Base-by-base conservation (phyloP, 768 basidiomycete genomes). In the Boletus patriciae region DNA sequence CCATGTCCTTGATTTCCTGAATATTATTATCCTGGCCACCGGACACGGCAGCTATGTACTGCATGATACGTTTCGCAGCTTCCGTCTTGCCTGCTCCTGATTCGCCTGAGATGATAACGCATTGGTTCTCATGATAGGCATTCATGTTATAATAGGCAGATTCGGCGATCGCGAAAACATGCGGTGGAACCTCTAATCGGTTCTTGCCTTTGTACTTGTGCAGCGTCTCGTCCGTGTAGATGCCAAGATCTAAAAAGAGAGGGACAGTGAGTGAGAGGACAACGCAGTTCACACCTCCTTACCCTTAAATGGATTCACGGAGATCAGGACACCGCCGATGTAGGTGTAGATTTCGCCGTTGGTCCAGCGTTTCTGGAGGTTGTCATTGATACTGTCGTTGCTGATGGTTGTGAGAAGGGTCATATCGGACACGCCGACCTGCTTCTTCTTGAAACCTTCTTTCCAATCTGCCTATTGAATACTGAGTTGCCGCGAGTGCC, bases 361-460 rank as follows among this genome's bases (percentile, higher is more conserved):
- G 56, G 84, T 88, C 89, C 92, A 98, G 61, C 97, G 85, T 75
- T 96, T 94, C 82, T 97, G 88, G 59, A 99, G 81, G 72, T 99
- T 99, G 50, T 97, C 94, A 72, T 99, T 98, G 83, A 99, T 86
- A 63, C 86, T 88, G 67, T 98, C 96, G 73, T 99, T 97, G 72
- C 91, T 94, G 79, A 98, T 98, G 48, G 92, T 96, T 23, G 92
- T 90, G 55, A 99, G 78, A 59, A 99, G 78, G 10, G 97, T 99
- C 97, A 99, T 99, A 80, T 99, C 97, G 42, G 92, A 87, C 55
- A 99, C 96, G 53, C 97, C 97, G 59, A 95, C 88, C 74, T 92
- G 89, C 77, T 98, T 98, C 87, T 98, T 99, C 87, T 97, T 97
- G 82, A 99, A 99, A 6, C 95, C 94, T 69, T 98, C 96, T 75